Evolutionary conservation across 2,329 filamentous ascomycete genomes (phyloP), one percentile per base, ranked within the genome.

Genomic region (Dactylellina parvicollis): DNA sequence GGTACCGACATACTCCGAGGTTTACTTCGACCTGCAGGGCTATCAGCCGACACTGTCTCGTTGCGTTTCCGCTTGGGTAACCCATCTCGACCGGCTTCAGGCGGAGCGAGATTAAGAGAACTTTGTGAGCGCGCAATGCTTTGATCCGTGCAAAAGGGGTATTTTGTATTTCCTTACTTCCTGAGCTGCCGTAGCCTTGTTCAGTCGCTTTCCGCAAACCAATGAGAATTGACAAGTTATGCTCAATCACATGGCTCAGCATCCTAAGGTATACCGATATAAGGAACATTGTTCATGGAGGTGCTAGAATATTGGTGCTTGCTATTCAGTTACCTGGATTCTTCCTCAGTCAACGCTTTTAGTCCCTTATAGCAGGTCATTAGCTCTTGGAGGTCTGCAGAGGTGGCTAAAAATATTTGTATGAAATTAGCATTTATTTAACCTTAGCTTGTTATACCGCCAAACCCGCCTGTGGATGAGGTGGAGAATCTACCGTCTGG

Each of bases 1-100:
- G 69, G 60, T n/a, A 73, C 69, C 12, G 69, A 73, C 69, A 61
- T 73, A 22, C 69, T 73, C 28, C 69, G 38, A 4, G 60, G 69
- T 26, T 73, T 73, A 32, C 40, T 60, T 22, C 69, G 75, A 56
- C 73, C 76, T 30, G 76, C 73, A 34, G 77, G 74, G 65, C 75
- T 76, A 61, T 78, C 77, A 44, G 72, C 72, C 24, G 76, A 76
- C 16, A 71, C 62, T 40, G 74, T 61, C 38, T 78, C 77, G 40
- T 77, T 76, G 57, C 76, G 74, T 65, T 78, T 78, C 50, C 77
- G 75, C 56, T 78, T 78, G 30, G 60, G 54, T 16, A 73, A 18
- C 7, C 60, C 54, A 40, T 61, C 69, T 24, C 60, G 54, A 26
- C 69, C 69, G 18, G 69, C 69, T 73, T 54, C 34, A 14, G 2